phyloP scores from a whole-genome alignment of 805 yeast genomes.

The Yamadazyma nakazawae region DNA sequence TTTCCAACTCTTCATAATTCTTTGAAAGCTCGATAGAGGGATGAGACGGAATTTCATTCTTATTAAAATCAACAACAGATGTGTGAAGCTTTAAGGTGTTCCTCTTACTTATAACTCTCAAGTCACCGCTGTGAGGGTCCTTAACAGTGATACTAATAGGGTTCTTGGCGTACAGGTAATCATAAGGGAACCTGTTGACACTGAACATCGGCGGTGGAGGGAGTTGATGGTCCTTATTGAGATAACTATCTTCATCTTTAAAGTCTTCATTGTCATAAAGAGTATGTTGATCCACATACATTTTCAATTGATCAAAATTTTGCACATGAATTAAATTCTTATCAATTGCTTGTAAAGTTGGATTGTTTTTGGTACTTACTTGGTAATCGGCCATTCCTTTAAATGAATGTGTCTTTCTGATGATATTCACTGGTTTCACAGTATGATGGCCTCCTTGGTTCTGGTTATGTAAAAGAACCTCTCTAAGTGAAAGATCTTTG shows the following conservation, averaged over 20 bases:
- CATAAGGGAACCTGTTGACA: slow-evolving; percentile 69
- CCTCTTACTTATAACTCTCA: slow-evolving; percentile 45
- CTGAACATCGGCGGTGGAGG: slow-evolving; percentile 89
- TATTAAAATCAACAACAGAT: slow-evolving; percentile 48
- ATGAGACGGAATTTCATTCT: slow-evolving; percentile 42
- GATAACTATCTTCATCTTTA: slow-evolving; percentile 20
- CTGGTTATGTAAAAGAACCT: slow-evolving; percentile 34
- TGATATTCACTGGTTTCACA: slow-evolving; percentile 61
- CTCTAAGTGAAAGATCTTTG: slow-evolving; percentile 38
- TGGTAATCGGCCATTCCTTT: slow-evolving; percentile 90
- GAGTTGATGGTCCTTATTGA: slow-evolving; percentile 49
- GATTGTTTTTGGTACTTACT: slow-evolving; percentile 55
- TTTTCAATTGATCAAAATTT: slow-evolving; percentile 23
- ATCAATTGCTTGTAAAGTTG: slow-evolving; percentile 23
- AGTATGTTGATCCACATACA: slow-evolving; percentile 22
- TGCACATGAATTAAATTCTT: slow-evolving; percentile 20
- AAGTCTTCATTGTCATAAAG: slow-evolving; percentile 28
- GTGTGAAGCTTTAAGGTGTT: slow-evolving; percentile 51
- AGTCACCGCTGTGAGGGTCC: slow-evolving; percentile 57
- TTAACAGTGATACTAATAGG: slow-evolving; percentile 49
- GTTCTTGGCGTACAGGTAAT: slow-evolving; percentile 75
- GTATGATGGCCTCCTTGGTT: slow-evolving; percentile 27
- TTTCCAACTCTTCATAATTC: slow-evolving; percentile 28
- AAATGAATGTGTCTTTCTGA: slow-evolving; percentile 69
- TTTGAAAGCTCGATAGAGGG: slow-evolving; percentile 49